Base-by-base conservation (phyloP, 208 protist genomes). In the Crithidia brevicula region DNA sequence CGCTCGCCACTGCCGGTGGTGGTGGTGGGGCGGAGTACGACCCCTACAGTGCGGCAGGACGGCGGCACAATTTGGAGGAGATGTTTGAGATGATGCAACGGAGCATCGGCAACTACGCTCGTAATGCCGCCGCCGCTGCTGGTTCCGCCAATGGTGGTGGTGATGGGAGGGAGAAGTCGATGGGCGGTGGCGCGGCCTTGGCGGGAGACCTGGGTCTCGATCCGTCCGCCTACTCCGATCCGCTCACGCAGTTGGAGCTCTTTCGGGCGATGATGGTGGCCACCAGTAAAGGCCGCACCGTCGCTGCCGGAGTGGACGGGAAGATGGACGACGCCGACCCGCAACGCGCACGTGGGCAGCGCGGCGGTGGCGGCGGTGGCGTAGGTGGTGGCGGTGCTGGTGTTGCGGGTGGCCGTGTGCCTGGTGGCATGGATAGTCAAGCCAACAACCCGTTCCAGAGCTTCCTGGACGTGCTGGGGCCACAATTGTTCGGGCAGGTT, bases 11-110 rank as follows among this genome's bases (percentile, higher is more conserved):
- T 20, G 27, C n/a, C 25, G 57, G 57, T 8, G 40, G 38, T 13
- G 34, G 22, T 33, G 4, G 53, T 42, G 52, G 49, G 4, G 33
- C 40, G 25, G 56, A 65, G 25, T 22, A 40, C 46, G 56, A 70
- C 31, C 25, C 52, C 40, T 57, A 49, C 40, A 64, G 56, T 15
- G 50, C 56, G 1, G 66, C 67, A 9, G 40, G 50, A 13, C 46
- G 57, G 16, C 57, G 67, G 3, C 52, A 65, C 46, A 74, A 71
- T 40, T n/a, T 64, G 16, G 67, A 74, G 47, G 74, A 80, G 47
- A 67, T 80, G 57, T 71, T 74, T 18, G 74, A 70, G 45, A 54
- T 74, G 67, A 68, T 80, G 67, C 74, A 80, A 40, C 74, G 69
- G 20, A 74, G 60, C 30, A 67, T 67, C 28, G 59, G 59, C 31